Percentiles rank a stretch among this genome's conserved stretches.
These are phyloP conservation scores for Beta lomatogona DNA, from an alignment of 179 eudicot species.

Conservation along the genomic window DNA sequence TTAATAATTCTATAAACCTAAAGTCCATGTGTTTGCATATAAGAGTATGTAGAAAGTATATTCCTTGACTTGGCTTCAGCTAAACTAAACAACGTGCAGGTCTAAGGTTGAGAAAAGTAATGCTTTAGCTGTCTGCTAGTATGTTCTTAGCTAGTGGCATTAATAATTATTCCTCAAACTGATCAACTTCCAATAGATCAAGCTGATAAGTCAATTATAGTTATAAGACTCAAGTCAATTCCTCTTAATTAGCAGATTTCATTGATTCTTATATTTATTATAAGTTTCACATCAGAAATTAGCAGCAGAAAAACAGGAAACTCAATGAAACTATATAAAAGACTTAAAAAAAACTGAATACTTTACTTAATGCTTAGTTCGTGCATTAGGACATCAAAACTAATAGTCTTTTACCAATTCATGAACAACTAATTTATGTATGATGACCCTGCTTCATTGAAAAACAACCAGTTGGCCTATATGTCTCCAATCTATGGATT, in stretches of 20 bases:
- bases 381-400: constrained; percentile 18
- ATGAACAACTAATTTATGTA: background rate
- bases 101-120: background rate
- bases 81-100: no score
- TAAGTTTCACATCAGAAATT: background rate
- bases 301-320: background rate
- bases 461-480: background rate
- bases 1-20: background rate
- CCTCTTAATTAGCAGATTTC: background rate
- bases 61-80: no score
- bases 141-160: background rate
- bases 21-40: no score
- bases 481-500: background rate
- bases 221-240: constrained; percentile 18
- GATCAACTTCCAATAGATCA: background rate
- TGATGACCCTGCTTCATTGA: background rate
- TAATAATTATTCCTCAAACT: background rate
- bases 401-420: constrained; percentile 1
- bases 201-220: background rate
- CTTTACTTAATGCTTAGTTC: constrained; percentile 19
- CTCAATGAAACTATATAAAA: no score
- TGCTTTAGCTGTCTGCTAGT: background rate
- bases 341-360: background rate
- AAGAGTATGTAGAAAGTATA: no score
- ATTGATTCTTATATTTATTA: no score